phyloP scores from a whole-genome alignment of 495 filamentous ascomycete species.

The Aspergillus egyptiacus region DNA sequence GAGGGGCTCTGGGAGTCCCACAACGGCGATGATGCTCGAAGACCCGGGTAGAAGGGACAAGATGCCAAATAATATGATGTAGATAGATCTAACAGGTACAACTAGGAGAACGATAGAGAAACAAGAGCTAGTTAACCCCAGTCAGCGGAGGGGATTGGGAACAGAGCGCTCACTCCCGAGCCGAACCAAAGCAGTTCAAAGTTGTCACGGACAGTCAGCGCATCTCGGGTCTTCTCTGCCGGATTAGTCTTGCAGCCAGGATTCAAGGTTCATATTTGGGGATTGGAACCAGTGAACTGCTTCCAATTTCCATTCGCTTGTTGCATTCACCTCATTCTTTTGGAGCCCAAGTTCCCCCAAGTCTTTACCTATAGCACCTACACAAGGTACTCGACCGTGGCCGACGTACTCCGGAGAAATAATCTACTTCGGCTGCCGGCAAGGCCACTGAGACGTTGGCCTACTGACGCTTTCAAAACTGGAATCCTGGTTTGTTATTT shows the following conservation, averaged over 20 bases:
- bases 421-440: background rate
- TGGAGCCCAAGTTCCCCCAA: no score
- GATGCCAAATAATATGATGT: no score
- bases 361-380: no score
- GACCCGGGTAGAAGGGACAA: no score
- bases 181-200: background rate
- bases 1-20: no score
- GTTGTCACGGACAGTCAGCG: constrained; percentile 8
- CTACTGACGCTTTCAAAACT: no score
- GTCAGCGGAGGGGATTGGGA: constrained; percentile 5
- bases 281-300: constrained; percentile 1
- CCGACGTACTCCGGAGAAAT: background rate
- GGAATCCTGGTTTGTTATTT: background rate
- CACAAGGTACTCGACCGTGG: background rate
- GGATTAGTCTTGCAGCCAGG: constrained; percentile 4
- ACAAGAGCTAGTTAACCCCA: no score
- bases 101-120: no score
- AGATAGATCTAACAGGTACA: no score
- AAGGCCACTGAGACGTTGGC: no score
- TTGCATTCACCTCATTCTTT: no score
- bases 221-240: constrained; percentile 13
- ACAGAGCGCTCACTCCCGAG: background rate
- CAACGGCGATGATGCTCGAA: no score
- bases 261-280: background rate
- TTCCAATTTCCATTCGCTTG: background rate